Evolutionary conservation across 306 rosid genomes (phyloP).

Genomic region (Cucumis hystrix): DNA sequence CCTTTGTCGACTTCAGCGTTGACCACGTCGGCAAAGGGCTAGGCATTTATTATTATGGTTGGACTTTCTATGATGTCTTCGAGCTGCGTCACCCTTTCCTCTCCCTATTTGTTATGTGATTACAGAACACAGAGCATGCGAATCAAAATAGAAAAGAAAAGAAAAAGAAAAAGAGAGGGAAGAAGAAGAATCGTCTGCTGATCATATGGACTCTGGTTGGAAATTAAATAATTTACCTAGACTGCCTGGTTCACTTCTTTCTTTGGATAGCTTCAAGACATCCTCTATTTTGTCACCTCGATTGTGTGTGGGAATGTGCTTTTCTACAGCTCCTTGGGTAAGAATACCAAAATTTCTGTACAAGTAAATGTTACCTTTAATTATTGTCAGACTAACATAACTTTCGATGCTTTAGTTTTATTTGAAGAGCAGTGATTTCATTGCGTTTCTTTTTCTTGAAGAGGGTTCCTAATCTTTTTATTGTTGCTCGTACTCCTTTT

Average conservation of each 20-base stretch:
- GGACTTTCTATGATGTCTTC: too few relatives aligned
- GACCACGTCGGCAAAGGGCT: too few relatives aligned
- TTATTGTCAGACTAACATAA: background rate
- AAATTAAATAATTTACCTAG: conserved; percentile 48
- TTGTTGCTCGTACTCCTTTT: background rate
- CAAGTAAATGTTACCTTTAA: background rate
- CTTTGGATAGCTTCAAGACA: conserved; percentile 52
- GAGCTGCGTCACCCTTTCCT: too few relatives aligned
- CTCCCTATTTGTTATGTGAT: too few relatives aligned
- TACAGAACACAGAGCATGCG: too few relatives aligned
- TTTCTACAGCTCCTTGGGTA: conserved; percentile 68
- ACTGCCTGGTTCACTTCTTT: conserved; percentile 65
- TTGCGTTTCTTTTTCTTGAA: background rate
- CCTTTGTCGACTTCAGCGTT: too few relatives aligned
- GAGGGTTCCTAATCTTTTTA: background rate
- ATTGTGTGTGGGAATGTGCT: conserved; percentile 72
- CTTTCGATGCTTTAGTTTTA: background rate
- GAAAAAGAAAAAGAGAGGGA: too few relatives aligned
- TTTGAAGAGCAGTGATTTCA: background rate
- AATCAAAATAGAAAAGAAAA: too few relatives aligned
- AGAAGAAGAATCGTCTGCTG: too few relatives aligned
- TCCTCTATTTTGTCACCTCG: conserved; percentile 26
- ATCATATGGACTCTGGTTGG: conserved; percentile 61
- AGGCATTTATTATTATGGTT: too few relatives aligned
- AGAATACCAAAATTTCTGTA: conserved; percentile 11